A percentile compares a stretch with the other conserved stretches of the same genome.
Conservation (phyloP, 2,329 filamentous ascomycete genomes). For the Uncinocarpus reesii region DNA sequence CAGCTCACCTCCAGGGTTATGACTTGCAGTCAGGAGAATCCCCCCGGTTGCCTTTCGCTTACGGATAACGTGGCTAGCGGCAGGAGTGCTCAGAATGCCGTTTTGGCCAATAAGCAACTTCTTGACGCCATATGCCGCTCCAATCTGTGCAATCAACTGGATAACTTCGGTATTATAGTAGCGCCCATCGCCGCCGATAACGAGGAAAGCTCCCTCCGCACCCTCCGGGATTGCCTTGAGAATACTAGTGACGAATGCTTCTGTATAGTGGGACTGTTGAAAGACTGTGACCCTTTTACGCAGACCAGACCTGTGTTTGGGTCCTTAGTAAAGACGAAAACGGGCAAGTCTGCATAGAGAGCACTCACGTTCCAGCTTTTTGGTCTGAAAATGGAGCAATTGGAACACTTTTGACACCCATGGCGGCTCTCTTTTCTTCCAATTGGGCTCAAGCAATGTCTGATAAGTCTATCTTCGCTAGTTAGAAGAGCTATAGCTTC, state of each 20-base stretch:
- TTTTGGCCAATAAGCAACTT: constrained; percentile 94
- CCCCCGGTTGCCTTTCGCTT: constrained; percentile 91
- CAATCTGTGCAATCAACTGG: constrained; percentile 94
- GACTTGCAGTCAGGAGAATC: constrained; percentile 91
- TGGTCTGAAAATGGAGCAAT: constrained; percentile 86
- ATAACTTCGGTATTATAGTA: constrained; percentile 97
- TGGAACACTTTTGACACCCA: constrained; percentile 69
- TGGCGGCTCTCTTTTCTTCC: constrained; percentile 29
- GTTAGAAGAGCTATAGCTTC: background rate
- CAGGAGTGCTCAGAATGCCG: constrained; percentile 92
- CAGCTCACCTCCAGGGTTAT: constrained; percentile 85
- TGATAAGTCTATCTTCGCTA: background rate
- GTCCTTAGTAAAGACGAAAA: constrained; percentile 13
- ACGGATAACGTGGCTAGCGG: constrained; percentile 90
- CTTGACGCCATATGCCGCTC: constrained; percentile 94
- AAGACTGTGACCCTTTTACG: constrained; percentile 99
- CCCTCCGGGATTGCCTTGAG: constrained; percentile 94
- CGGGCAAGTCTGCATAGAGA: constrained; percentile 17
- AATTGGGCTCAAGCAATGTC: background rate
- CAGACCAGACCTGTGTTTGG: constrained; percentile 67
- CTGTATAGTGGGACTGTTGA: constrained; percentile 89
- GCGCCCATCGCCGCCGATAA: constrained; percentile 94
- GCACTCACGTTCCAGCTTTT: constrained; percentile 94
- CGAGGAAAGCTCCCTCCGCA: constrained; percentile 73
- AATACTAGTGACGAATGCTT: constrained; percentile 89